These are phyloP conservation scores for Cercospora sp. DNA, from an alignment of 2,329 filamentous ascomycete genomes.

Conservation along the genomic window DNA sequence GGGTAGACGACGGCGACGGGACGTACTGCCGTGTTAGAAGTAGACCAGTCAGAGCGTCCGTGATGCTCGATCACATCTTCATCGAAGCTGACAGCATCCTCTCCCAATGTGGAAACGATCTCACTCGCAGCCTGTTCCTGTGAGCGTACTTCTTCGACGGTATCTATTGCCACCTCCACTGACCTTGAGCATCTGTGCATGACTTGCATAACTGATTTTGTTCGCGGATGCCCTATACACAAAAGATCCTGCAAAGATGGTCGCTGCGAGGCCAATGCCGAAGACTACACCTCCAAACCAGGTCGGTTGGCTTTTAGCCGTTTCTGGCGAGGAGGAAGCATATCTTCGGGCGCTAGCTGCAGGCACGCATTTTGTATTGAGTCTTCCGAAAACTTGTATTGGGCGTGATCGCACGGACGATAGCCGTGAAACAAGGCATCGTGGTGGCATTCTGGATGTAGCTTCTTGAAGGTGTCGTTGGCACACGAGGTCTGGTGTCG, in stretches of 20 bases:
- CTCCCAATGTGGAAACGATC: conserved; percentile 15
- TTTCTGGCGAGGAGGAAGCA: neutral
- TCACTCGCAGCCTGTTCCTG: conserved; percentile 20
- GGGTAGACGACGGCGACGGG: conserved; percentile 28
- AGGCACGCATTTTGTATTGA: neutral
- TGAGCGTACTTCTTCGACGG: neutral
- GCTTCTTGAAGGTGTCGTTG: neutral
- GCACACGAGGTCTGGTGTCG: neutral
- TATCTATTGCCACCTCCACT: too few species aligned
- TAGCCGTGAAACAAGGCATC: neutral
- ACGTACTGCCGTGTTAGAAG: conserved; percentile 22
- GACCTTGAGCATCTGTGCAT: conserved; percentile 21
- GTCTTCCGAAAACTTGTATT: neutral
- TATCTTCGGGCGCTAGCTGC: neutral
- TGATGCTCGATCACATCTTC: conserved; percentile 29
- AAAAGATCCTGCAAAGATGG: conserved; percentile 2
- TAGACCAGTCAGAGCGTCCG: conserved; percentile 27
- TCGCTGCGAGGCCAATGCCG: conserved; percentile 8
- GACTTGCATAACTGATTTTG: conserved; percentile 18
- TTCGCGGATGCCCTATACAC: neutral
- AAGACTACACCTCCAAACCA: conserved; percentile 7
- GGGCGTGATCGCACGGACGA: neutral
- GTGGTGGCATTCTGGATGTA: neutral
- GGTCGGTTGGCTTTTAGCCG: neutral
- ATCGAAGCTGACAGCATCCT: conserved; percentile 26